Evolutionary conservation across 164 flowering plant species (phyloP), one percentile per base, ranked within the genome.

Genomic region (Houttuynia cordata): DNA sequence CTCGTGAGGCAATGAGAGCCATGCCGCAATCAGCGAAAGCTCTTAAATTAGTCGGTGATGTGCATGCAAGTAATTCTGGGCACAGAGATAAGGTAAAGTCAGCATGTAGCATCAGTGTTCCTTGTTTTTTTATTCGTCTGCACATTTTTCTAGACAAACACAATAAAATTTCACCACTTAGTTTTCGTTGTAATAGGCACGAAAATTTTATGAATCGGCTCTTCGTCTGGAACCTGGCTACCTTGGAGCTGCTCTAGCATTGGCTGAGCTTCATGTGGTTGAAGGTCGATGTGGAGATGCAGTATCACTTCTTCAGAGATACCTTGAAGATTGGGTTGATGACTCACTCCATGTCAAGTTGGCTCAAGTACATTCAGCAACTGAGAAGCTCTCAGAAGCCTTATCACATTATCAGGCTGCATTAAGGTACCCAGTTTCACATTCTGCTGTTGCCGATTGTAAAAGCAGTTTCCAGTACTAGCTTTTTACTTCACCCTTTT

Each of bases 1-100:
- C 99, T 21, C 80, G 99, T 64, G 97, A 87, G 75, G 96, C 97
- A 64, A 80, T 90, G 88, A 93, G 85, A 67, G 91, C 91, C 53
- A 90, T 93, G 94, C 97, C 99, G 64, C 96, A 90, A 60, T 90
- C 97, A 24, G 96, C 97, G 61, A 87, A 86, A 73, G 92, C 97
- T 67, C 73, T 90, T 54, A 93, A 88, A 73, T 73, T 93, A 69
- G 99, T 93, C 51, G 97, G 97, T 39, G 99, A 93, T 82, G 99
- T 93, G 37, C 88, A 93, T 82, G 91, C 94, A 60, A 83, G 84
- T 73, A 78, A 74, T 69, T 71, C 94, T 67, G 70, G 80, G 63
- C 92, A 96, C 60, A 81, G 96, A 71, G 97, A 93, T 63, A 93
- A 93, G 96, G 99, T 90, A 76, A 22, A 49, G 50, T 12, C 15